Evolutionary conservation across 306 rosid genomes (phyloP).

Genomic region (Citrullus mucosospermus): DNA sequence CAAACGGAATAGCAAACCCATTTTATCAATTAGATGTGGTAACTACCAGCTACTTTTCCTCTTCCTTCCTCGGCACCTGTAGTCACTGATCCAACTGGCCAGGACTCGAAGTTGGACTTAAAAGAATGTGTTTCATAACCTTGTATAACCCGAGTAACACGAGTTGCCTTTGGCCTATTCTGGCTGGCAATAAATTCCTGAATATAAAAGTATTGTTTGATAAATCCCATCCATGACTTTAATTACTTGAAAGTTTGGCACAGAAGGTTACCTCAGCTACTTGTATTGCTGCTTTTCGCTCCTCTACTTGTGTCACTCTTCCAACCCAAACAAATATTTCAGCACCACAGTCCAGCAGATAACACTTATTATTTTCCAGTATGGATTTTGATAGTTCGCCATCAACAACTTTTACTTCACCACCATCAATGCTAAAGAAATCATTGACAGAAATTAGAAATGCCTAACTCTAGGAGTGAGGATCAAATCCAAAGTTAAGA

Average conservation of each 20-base stretch:
- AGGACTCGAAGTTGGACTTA: constrained; percentile 85
- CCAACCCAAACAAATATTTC: constrained; percentile 94
- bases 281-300: constrained; percentile 75
- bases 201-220: constrained; percentile 3
- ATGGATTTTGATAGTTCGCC: constrained; percentile 75
- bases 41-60: constrained; percentile 94
- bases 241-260: constrained; percentile 16
- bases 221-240: background rate
- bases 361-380: constrained; percentile 84
- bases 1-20: constrained; percentile 8
- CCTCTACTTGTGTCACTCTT: constrained; percentile 92
- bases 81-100: constrained; percentile 85
- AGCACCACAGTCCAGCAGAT: constrained; percentile 85
- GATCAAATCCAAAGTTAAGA: background rate
- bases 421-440: constrained; percentile 58
- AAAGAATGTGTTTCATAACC: constrained; percentile 89
- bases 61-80: constrained; percentile 89
- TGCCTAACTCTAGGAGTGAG: background rate
- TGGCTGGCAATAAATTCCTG: constrained; percentile 78
- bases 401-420: constrained; percentile 60
- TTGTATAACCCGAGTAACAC: constrained; percentile 86
- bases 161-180: constrained; percentile 75
- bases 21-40: constrained; percentile 12
- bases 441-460: constrained; percentile 21
- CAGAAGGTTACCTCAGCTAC: constrained; percentile 67